Evolutionary conservation across 2,329 filamentous ascomycete genomes (phyloP).

Genomic region (Diaporthe vexans): DNA sequence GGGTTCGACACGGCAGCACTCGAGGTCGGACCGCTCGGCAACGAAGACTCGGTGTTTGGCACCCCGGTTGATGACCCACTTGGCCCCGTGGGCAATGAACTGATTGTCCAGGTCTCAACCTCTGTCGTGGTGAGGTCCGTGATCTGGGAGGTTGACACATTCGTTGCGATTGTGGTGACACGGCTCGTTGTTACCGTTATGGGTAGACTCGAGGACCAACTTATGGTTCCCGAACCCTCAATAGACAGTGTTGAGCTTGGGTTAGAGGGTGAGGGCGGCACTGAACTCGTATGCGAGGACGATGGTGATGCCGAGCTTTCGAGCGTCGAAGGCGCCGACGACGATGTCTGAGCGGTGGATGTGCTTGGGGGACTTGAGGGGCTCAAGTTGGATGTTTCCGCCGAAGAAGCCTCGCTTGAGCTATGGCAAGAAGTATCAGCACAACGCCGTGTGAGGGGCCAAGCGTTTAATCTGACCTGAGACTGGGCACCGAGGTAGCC

Average conservation of each 20-base stretch:
- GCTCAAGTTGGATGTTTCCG: neutral
- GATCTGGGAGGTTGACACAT: conserved; percentile 38
- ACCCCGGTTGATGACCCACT: neutral
- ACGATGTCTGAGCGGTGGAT: neutral
- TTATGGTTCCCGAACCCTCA: neutral
- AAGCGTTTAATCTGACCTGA: conserved; percentile 5
- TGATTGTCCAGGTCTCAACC: conserved; percentile 24
- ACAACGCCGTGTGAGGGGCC: neutral
- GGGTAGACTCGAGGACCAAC: neutral
- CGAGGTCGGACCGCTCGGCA: neutral
- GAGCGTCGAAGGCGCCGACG: conserved; percentile 4
- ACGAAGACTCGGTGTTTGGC: neutral
- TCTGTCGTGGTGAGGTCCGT: conserved; percentile 35
- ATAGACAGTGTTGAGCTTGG: conserved; percentile 8
- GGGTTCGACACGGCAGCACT: neutral
- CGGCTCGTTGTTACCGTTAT: conserved; percentile 33
- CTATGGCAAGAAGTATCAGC: conserved; percentile 20
- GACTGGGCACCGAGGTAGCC: neutral
- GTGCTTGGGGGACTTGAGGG: neutral
- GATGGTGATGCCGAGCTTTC: conserved; percentile 8
- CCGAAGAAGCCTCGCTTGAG: neutral
- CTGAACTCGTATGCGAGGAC: neutral
- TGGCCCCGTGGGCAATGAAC: conserved; percentile 1
- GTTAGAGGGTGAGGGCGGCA: neutral
- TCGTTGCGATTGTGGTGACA: conserved; percentile 34